Evolutionary conservation across 768 basidiomycete genomes (phyloP), one percentile per base, ranked within the genome.

Genomic region (Pleurotus cornucopiae): DNA sequence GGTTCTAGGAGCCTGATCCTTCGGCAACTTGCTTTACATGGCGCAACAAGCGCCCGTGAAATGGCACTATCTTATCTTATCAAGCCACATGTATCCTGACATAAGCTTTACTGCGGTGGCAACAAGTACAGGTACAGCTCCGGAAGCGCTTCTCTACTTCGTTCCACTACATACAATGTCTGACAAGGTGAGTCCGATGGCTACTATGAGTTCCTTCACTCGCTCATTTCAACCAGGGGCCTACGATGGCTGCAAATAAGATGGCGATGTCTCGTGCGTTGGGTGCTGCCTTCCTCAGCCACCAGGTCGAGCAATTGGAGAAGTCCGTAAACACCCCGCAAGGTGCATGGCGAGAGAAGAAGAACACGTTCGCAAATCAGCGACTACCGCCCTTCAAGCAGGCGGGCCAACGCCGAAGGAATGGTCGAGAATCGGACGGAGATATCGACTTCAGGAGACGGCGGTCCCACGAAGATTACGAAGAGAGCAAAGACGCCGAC

Each of bases 231-330:
- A 44, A 1, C 41, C 53, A 69, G 64, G 60, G 64, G 39, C 62
- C 67, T 7, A 64, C 71, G 49, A 62, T 67, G 20, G 67, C 67
- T 34, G 66, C 74, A 26, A 84, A 80, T 69, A 88, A 86, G 67
- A 67, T 88, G 41, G 89, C 89, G 56, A 89, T 94, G 88, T 92
- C 91, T 55, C 82, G 85, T 59, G 91, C 91, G 1, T 82, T 94
- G 39, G 91, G 91, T 16, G 90, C 91, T 25, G 91, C 91, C 2
- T 92, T 92, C 67, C 80, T 94, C 57, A 88, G 80, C 60, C 91
- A 94, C 62, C 90, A 94, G 63, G 91, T 94, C 44, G 89, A 92
- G 62, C 88, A 92, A 64, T 84, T 94, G 54, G 91, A 94, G 73
- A 87, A 88, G 69, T 76, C 85, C 0, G 86, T 91, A 16, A 80